phyloP scores from a whole-genome alignment of 2,329 filamentous ascomycete species.

The Epichloe hybrida region DNA sequence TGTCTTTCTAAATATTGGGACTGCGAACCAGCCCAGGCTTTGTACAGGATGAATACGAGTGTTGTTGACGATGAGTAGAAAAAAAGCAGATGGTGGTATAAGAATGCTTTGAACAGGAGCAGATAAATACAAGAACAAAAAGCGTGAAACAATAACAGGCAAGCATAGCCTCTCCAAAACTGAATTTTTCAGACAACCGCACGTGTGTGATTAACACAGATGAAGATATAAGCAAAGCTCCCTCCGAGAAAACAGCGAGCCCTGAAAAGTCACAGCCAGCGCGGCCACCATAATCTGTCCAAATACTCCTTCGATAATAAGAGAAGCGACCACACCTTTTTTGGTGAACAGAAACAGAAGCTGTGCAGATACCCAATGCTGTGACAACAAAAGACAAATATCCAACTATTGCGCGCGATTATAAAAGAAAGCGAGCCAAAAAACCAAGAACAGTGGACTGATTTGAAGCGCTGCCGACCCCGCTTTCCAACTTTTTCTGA shows the following conservation, averaged over 20 bases:
- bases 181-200: not conserved
- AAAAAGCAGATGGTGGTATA: conserved; percentile 1
- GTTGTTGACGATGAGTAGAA: not conserved
- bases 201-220: not conserved
- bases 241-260: not conserved
- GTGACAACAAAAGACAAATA: not conserved
- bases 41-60: not conserved
- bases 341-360: not conserved
- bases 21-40: not conserved
- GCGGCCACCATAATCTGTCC: not conserved
- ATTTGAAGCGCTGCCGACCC: conserved; percentile 3
- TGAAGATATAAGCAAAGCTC: not conserved
- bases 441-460: conserved; percentile 7
- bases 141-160: not conserved
- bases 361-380: conserved; percentile 2
- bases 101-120: not conserved
- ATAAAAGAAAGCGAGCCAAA: conserved; percentile 6
- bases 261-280: not conserved
- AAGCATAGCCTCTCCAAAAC: not conserved
- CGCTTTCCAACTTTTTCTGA: conserved; percentile 1
- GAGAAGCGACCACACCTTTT: not conserved
- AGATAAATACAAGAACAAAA: not conserved
- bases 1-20: not conserved
- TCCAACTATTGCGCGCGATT: not conserved
- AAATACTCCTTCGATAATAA: not conserved